Base-by-base conservation (phyloP, 2,329 filamentous ascomycete species). In the Phialocephala sp. region DNA sequence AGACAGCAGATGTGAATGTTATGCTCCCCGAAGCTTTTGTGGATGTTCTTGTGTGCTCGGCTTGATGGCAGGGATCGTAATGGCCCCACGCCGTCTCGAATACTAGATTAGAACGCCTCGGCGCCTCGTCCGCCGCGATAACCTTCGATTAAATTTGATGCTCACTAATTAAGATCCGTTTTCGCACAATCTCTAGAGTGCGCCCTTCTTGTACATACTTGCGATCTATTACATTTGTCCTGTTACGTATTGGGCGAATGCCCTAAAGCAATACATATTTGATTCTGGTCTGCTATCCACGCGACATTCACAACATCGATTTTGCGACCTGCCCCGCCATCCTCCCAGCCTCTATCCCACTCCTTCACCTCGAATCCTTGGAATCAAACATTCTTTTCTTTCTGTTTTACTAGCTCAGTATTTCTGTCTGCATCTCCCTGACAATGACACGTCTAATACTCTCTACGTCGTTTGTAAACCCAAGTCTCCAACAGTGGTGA, bases 371-470 rank as follows among this genome's bases (percentile, higher is more conserved):
- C 35, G 24, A 27, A 32, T 24, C 22, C 41, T 58, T 36, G 39
- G 43, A 32, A n/a, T 36, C 41, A 36, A 12, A 22, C 24, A 14
- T 59, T 14, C 36, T 35, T 41, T 8, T 24, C 41, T 41, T 56
- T 35, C 55, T 59, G n/a, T 3, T 60, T 54, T 37, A 22, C 50
- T 55, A 20, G 5, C 11, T 18, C 41, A 41, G 20, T 45, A 45
- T 54, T 22, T 32, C 24, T 35, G 18, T 20, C 50, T 65, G n/a
- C 41, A 56, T 47, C 35, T 20, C 27, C 9, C 14, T 43, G 47
- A 67, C 32, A 76, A 89, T 85, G 84, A 92, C 92, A 82, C 92
- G 92, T 82, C 83, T 96, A 76, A 86, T 96, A 70, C 87, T 96
- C 62, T 96, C 92, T 63, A 96, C 93, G 71, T 92, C 91, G 92